Percentiles rank a stretch among this genome's conserved stretches.
These are phyloP conservation scores for Microglena sp. DNA, from an alignment of 139 green algal species.

Conservation along the genomic window DNA sequence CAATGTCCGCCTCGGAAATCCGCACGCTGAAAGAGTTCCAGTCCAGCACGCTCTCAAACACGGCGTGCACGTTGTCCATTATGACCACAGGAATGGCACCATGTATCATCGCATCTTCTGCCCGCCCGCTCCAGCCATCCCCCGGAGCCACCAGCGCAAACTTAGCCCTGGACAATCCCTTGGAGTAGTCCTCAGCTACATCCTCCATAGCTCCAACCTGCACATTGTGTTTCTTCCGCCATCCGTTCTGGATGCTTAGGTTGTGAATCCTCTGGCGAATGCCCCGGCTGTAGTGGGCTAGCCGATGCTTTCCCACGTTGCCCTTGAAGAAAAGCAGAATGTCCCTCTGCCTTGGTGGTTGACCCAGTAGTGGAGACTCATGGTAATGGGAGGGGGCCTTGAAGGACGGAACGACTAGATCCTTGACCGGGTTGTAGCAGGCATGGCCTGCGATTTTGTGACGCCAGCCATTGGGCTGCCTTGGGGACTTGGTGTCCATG, in stretches of 20 bases:
- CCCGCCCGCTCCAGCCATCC: conserved; percentile 38
- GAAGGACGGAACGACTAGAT: conserved; percentile 42
- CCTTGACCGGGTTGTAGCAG: conserved; percentile 38
- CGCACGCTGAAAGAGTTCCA: conserved; percentile 17
- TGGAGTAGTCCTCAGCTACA: conserved; percentile 18
- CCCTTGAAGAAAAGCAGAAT: conserved; percentile 20
- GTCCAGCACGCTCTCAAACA: conserved; percentile 31
- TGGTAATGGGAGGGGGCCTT: conserved; percentile 23
- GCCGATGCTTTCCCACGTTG: background rate
- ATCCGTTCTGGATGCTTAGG: conserved; percentile 11
- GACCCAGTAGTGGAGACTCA: conserved; percentile 17
- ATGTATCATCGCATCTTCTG: conserved; percentile 53
- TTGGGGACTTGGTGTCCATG: background rate
- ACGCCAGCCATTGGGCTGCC: conserved; percentile 21
- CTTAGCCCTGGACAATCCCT: conserved; percentile 15
- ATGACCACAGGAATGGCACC: conserved; percentile 45
- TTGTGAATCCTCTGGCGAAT: too few relatives aligned
- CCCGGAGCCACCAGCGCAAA: conserved; percentile 28
- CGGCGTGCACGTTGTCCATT: conserved; percentile 14
- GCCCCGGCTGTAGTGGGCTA: background rate
- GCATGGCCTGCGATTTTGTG: conserved; percentile 21
- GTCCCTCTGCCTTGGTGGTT: conserved; percentile 6
- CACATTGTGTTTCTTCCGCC: conserved; percentile 9
- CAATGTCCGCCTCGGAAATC: conserved; percentile 17
- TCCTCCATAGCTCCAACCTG: conserved; percentile 7